Conservation (phyloP, 257 asterid genomes). For the Nicotiana sylvestris region DNA sequence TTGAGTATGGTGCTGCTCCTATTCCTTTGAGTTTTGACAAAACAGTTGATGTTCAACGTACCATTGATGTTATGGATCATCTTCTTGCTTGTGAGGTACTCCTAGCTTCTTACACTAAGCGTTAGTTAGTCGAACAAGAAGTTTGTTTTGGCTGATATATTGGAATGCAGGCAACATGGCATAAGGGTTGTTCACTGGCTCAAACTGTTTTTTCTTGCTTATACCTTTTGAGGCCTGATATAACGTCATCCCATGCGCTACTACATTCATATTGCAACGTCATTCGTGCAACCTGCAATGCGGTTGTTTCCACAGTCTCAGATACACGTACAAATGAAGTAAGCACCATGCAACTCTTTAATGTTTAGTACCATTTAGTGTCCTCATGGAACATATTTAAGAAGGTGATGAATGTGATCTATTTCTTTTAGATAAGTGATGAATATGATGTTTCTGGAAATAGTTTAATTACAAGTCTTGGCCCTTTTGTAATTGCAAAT, state of each 20-base stretch:
- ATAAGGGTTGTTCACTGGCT: constrained; percentile 91
- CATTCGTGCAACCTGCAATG: constrained; percentile 78
- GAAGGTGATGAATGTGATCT: not conserved
- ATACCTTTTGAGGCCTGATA: constrained; percentile 88
- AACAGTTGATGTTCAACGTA: constrained; percentile 57
- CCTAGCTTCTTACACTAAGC: constrained; percentile 4
- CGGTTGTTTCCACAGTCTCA: constrained; percentile 81
- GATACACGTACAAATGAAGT: constrained; percentile 97
- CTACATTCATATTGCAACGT: constrained; percentile 86
- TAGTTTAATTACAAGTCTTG: not conserved
- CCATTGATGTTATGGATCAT: constrained; percentile 92
- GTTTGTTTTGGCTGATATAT: not conserved
- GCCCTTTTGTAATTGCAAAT: not conserved
- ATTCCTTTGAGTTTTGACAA: constrained; percentile 86
- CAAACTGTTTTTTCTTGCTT: constrained; percentile 92
- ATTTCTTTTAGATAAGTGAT: not conserved
- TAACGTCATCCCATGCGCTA: constrained; percentile 78
- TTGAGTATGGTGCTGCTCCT: constrained; percentile 96
- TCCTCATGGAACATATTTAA: not conserved
- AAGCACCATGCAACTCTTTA: constrained; percentile 27
- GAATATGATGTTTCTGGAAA: not conserved
- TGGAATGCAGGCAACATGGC: constrained; percentile 93
- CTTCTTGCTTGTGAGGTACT: constrained; percentile 93
- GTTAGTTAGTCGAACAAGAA: not conserved
- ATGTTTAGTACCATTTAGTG: not conserved